Conservation (phyloP, 371 early-diverging fungal species). For the Mortierella sp. region DNA sequence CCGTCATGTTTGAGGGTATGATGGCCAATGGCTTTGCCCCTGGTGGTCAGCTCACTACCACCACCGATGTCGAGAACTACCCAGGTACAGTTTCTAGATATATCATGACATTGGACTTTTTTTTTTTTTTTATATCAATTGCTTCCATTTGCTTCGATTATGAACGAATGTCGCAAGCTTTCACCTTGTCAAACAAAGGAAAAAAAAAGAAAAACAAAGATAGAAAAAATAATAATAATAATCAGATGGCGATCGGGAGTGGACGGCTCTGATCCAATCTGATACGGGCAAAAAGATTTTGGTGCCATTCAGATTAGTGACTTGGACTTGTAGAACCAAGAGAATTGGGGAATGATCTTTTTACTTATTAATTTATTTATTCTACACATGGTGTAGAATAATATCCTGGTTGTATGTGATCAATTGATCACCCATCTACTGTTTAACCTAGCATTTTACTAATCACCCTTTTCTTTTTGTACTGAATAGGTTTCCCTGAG, state of each 20-base stretch:
- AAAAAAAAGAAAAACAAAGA: background rate
- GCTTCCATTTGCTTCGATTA: background rate
- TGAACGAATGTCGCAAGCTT: background rate
- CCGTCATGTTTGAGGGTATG: constrained; percentile 97
- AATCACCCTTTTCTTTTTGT: too few relatives aligned
- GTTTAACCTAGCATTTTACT: background rate
- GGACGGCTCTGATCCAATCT: background rate
- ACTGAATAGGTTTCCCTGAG: constrained; percentile 74
- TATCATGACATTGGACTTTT: too few relatives aligned
- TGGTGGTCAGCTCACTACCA: constrained; percentile 94
- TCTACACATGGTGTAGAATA: too few relatives aligned
- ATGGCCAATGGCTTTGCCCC: constrained; percentile 92
- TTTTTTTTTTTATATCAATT: too few relatives aligned
- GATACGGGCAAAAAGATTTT: background rate
- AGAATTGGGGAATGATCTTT: too few relatives aligned
- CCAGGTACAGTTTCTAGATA: constrained; percentile 64
- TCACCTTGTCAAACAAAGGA: background rate
- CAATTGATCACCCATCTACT: too few relatives aligned
- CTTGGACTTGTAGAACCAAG: too few relatives aligned
- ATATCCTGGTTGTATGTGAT: too few relatives aligned
- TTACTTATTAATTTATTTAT: too few relatives aligned
- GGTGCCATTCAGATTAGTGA: background rate
- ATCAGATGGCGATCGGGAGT: constrained; percentile 12
- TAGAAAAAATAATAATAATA: background rate
- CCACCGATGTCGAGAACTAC: constrained; percentile 94